Conservation (phyloP, 1,284 basidiomycete genomes). For the Cutaneotrichosporon sp. region DNA sequence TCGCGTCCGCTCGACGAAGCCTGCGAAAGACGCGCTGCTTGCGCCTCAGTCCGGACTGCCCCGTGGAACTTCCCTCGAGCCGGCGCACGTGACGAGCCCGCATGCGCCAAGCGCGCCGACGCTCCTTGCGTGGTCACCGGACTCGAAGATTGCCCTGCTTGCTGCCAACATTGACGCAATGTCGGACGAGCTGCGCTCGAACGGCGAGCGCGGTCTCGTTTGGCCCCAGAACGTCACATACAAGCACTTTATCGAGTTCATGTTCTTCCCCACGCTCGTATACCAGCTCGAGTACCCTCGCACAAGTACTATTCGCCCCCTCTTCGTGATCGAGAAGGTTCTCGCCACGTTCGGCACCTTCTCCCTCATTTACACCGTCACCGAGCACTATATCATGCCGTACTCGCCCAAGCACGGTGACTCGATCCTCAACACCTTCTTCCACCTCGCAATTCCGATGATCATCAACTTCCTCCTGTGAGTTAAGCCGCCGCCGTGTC, state of each 20-base stretch:
- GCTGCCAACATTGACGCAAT: conserved; percentile 74
- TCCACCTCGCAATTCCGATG: conserved; percentile 89
- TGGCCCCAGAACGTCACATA: conserved; percentile 86
- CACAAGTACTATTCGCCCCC: conserved; percentile 78
- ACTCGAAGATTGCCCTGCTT: conserved; percentile 61
- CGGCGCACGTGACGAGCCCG: conserved; percentile 34
- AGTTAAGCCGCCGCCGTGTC: conserved; percentile 13
- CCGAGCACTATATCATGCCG: conserved; percentile 88
- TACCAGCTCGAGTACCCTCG: conserved; percentile 96
- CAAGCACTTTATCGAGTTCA: conserved; percentile 80
- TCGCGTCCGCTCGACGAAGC: conserved; percentile 4
- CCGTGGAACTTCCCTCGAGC: conserved; percentile 44
- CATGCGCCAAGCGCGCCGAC: conserved; percentile 49
- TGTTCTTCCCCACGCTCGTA: conserved; percentile 85
- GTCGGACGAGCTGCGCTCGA: conserved; percentile 68
- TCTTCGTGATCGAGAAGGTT: conserved; percentile 92
- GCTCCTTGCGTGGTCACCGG: conserved; percentile 68
- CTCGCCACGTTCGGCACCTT: conserved; percentile 95
- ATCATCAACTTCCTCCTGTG: conserved; percentile 60
- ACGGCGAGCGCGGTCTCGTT: conserved; percentile 57
- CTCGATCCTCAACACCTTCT: conserved; percentile 67
- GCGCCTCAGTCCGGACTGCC: conserved; percentile 33
- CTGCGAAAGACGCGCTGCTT: conserved; percentile 35
- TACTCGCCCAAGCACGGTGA: conserved; percentile 63
- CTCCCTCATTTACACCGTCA: conserved; percentile 78